Evolutionary conservation across 768 basidiomycete genomes (phyloP).

Genomic region (Clitopilus passeckerianus): DNA sequence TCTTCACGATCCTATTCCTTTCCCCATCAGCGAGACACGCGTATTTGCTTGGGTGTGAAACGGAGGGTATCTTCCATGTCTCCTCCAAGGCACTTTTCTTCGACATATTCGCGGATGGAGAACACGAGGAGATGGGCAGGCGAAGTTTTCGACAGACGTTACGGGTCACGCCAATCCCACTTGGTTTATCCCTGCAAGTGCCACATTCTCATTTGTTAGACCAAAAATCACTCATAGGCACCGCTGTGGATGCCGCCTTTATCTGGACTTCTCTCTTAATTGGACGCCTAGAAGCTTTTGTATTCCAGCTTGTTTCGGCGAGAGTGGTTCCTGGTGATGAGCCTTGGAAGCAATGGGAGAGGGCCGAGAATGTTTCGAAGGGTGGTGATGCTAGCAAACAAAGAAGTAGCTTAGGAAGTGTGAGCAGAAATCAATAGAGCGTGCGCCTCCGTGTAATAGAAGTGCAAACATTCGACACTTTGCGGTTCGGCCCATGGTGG

Average conservation of each 20-base stretch:
- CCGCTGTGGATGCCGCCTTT: conserved; percentile 6
- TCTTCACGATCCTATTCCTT: conserved; percentile 42
- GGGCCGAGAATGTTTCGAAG: conserved; percentile 17
- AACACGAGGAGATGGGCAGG: background rate
- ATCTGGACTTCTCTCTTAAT: conserved; percentile 21
- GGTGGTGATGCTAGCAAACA: background rate
- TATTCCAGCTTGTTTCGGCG: conserved; percentile 34
- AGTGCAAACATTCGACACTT: background rate
- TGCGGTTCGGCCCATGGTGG: too few species aligned
- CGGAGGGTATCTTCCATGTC: conserved; percentile 31
- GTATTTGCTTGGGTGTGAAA: conserved; percentile 30
- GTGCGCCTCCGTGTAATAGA: background rate
- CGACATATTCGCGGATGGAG: conserved; percentile 21
- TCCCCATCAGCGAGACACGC: conserved; percentile 36
- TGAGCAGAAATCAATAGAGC: background rate
- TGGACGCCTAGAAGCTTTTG: conserved; percentile 29
- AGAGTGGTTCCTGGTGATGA: conserved; percentile 47
- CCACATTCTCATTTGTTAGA: conserved; percentile 24
- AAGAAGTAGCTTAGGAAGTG: background rate
- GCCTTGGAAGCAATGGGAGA: conserved; percentile 50
- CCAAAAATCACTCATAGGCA: conserved; percentile 8
- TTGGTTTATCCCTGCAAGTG: conserved; percentile 8
- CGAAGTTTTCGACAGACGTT: background rate
- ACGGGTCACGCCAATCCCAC: conserved; percentile 6
- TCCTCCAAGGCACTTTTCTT: conserved; percentile 32